phyloP scores from a whole-genome alignment of 2,329 filamentous ascomycete genomes.

The Monosporascus sp. region DNA sequence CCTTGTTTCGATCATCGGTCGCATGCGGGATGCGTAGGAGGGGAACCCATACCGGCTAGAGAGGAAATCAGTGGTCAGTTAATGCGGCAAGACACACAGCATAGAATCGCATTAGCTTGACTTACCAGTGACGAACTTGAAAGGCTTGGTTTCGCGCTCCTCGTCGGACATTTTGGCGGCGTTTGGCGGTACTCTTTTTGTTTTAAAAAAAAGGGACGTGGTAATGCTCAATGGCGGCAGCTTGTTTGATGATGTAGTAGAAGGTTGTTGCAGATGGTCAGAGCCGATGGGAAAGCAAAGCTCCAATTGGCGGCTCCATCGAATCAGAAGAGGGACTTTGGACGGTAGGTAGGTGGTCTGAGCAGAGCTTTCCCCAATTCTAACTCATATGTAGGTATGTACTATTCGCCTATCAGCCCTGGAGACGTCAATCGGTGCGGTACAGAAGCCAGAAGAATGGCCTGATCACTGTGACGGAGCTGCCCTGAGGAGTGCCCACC shows the following conservation, averaged over 20 bases:
- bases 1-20: conserved; percentile 9
- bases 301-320: conserved; percentile 13
- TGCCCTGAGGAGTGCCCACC: too few species aligned
- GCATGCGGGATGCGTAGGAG: conserved; percentile 7
- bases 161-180: conserved; percentile 82
- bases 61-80: conserved; percentile 5
- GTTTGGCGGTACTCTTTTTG: conserved; percentile 19
- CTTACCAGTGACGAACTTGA: conserved; percentile 99
- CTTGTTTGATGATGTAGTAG: conserved; percentile 15
- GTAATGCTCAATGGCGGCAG: conserved; percentile 27
- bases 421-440: too few species aligned
- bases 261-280: conserved; percentile 31
- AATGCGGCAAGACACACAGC: too few species aligned
- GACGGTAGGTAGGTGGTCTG: conserved; percentile 32
- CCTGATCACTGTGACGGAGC: too few species aligned
- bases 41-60: conserved; percentile 39
- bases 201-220: conserved; percentile 22
- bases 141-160: conserved; percentile 90
- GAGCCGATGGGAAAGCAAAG: background rate
- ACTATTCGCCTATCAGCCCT: background rate
- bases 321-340: conserved; percentile 19
- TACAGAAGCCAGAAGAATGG: too few species aligned
- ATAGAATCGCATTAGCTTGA: conserved; percentile 8
- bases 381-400: background rate
- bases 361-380: background rate